A percentile compares a stretch with the other conserved stretches of the same genome.
Evolutionary conservation across 2,329 filamentous ascomycete genomes (phyloP).

Genomic region (Cadophora sp.): DNA sequence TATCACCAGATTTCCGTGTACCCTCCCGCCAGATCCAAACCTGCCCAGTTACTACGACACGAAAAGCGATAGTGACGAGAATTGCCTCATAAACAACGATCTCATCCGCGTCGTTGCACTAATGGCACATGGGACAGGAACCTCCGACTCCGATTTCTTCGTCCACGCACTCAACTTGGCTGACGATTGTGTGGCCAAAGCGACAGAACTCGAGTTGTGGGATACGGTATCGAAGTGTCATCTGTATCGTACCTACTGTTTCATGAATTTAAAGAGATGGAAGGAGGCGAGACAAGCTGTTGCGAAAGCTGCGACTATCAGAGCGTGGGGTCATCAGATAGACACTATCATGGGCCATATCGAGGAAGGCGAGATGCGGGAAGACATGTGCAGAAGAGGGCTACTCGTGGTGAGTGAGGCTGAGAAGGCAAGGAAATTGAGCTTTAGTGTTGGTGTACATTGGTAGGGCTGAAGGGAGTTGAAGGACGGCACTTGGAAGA

Average conservation of each 20-base stretch:
- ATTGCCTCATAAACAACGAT: background rate
- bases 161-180: background rate
- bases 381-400: too few species aligned
- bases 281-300: background rate
- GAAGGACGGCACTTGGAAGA: too few species aligned
- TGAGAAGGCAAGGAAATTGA: background rate
- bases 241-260: background rate
- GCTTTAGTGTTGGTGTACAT: background rate
- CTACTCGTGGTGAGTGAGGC: too few species aligned
- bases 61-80: background rate
- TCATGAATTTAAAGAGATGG: background rate
- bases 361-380: background rate
- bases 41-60: background rate
- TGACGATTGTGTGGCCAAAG: background rate
- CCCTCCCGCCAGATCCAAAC: background rate
- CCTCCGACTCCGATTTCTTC: background rate
- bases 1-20: background rate
- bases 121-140: background rate
- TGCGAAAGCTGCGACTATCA: slow-evolving; percentile 1
- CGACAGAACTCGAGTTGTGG: background rate
- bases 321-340: background rate
- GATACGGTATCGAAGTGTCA: slow-evolving; percentile 7
- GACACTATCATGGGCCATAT: background rate
- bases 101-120: background rate
- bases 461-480: too few species aligned